phyloP scores from a whole-genome alignment of 495 filamentous ascomycete genomes.

The Tuber microsphaerosporum region DNA sequence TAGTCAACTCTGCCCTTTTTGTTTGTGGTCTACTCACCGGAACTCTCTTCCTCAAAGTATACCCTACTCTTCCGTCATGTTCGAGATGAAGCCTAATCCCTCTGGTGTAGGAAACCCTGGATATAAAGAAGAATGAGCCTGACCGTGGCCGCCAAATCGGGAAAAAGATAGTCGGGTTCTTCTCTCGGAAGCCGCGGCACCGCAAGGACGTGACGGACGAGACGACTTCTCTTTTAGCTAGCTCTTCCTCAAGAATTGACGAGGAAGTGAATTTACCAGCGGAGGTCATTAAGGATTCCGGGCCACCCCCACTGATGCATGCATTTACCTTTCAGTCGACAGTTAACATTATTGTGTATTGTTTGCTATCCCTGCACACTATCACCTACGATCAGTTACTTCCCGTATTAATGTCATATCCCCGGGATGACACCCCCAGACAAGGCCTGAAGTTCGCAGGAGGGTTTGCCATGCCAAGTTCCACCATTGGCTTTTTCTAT shows the following conservation, averaged over 20 bases:
- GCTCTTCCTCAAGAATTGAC: slow-evolving; percentile 20
- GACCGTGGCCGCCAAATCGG: slow-evolving; percentile 52
- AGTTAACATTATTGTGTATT: slow-evolving; percentile 58
- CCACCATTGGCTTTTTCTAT: slow-evolving; percentile 61
- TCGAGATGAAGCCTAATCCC: background rate
- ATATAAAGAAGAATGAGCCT: slow-evolving; percentile 45
- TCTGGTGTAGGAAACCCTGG: slow-evolving; percentile 49
- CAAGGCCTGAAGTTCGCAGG: slow-evolving; percentile 57
- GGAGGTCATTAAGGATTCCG: slow-evolving; percentile 16
- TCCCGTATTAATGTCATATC: slow-evolving; percentile 64
- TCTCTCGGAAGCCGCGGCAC: slow-evolving; percentile 40
- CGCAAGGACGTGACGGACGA: slow-evolving; percentile 42
- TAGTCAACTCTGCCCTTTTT: slow-evolving; percentile 65
- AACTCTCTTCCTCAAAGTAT: slow-evolving; percentile 54
- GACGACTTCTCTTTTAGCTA: slow-evolving; percentile 28
- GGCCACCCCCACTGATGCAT: slow-evolving; percentile 53
- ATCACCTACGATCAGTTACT: slow-evolving; percentile 69
- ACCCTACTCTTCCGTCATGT: background rate
- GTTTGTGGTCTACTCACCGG: slow-evolving; percentile 65
- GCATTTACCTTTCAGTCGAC: slow-evolving; percentile 67
- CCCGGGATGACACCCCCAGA: slow-evolving; percentile 49
- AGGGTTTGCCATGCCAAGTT: slow-evolving; percentile 62
- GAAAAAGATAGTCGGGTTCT: slow-evolving; percentile 43
- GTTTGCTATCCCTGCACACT: slow-evolving; percentile 62
- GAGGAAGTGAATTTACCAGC: slow-evolving; percentile 41